phyloP scores from a whole-genome alignment of 2,329 filamentous ascomycete species.

The Eurotiales sp. region DNA sequence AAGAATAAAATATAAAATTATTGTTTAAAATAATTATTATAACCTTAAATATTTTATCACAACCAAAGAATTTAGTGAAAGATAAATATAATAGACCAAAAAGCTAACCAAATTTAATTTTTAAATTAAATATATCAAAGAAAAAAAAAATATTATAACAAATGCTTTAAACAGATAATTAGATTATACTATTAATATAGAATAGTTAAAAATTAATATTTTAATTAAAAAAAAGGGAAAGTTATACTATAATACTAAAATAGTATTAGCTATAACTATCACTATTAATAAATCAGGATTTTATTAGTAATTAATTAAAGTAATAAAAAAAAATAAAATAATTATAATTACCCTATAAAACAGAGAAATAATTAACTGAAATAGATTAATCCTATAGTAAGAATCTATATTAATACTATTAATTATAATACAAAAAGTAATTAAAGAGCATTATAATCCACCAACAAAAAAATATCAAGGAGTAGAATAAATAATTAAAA shows the following conservation, averaged over 20 bases:
- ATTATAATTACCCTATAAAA: background rate
- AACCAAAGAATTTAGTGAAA: no score
- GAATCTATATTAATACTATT: no score
- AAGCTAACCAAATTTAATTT: no score
- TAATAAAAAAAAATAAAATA: no score
- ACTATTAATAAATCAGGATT: background rate
- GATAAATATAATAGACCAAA: background rate
- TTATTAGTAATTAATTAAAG: background rate
- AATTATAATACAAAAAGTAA: no score
- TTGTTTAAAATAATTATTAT: background rate
- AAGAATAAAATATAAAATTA: background rate
- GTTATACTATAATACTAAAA: background rate
- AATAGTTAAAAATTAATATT: background rate
- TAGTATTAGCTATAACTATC: background rate
- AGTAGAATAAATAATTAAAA: no score
- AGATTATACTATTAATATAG: background rate
- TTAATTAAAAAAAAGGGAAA: background rate
- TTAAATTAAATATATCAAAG: no score
- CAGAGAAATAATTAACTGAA: background rate
- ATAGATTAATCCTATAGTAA: background rate
- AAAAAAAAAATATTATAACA: background rate
- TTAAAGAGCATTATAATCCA: no score
- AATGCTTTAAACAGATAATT: background rate
- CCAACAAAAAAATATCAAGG: no score
- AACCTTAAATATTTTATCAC: no score